A percentile compares a stretch with the other conserved stretches of the same genome.
Conservation (phyloP, 2,329 filamentous ascomycete species). For the Xylariaceae sp. region DNA sequence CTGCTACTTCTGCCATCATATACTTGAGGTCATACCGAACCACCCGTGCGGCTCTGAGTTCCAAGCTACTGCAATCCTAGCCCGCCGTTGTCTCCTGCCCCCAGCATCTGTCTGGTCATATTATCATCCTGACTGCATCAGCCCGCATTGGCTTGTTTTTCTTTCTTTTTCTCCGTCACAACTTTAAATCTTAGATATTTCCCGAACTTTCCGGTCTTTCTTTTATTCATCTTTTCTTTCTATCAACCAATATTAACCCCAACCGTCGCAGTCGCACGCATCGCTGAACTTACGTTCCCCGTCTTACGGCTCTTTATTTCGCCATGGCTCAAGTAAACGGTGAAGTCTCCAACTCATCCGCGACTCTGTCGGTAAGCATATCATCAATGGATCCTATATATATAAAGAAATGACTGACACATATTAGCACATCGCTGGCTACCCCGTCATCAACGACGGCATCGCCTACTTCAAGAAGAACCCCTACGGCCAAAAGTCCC, state of each 20-base stretch:
- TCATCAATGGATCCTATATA: background rate
- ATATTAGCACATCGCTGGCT: conserved; percentile 75
- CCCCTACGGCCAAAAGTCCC: conserved; percentile 75
- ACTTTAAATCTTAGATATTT: too few relatives aligned
- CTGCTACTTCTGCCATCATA: background rate
- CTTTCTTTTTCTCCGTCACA: too few relatives aligned
- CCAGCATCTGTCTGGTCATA: background rate
- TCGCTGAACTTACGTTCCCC: conserved; percentile 1
- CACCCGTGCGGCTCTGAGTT: background rate
- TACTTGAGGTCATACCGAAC: too few relatives aligned
- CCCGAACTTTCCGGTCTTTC: conserved; percentile 3
- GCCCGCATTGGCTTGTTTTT: conserved; percentile 4
- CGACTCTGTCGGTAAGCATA: conserved; percentile 32
- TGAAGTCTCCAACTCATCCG: conserved; percentile 31
- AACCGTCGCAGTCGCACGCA: conserved; percentile 5
- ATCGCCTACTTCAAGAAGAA: conserved; percentile 75
- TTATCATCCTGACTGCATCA: conserved; percentile 9
- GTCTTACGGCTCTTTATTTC: conserved; percentile 4
- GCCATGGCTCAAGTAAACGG: conserved; percentile 34
- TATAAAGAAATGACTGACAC: background rate
- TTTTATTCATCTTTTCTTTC: background rate
- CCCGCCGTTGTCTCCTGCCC: background rate
- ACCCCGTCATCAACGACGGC: conserved; percentile 75
- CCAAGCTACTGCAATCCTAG: background rate
- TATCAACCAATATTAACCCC: background rate